phyloP scores from a whole-genome alignment of 345 rosid genomes.

The Linum tenue region DNA sequence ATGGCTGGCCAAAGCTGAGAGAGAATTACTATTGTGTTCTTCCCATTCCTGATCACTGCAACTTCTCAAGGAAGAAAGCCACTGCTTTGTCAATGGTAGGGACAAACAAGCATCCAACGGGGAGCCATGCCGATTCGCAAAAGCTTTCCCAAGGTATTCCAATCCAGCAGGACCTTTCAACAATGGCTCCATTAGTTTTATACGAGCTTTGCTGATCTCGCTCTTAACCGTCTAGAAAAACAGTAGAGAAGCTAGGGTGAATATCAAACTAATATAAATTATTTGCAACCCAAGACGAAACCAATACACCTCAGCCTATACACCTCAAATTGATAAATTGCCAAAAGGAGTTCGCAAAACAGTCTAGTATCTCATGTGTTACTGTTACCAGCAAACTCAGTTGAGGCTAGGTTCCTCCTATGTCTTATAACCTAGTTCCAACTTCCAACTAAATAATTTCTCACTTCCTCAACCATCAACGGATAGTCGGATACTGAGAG shows the following conservation, averaged over 20 bases:
- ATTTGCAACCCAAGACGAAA: neutral
- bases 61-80: constrained; percentile 50
- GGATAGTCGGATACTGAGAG: neutral
- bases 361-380: neutral
- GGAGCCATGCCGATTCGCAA: constrained; percentile 46
- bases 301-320: neutral
- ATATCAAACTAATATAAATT: neutral
- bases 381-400: neutral
- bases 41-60: constrained; percentile 62
- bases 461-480: no score
- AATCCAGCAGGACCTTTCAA: constrained; percentile 75
- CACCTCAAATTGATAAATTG: neutral
- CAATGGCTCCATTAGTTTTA: constrained; percentile 65
- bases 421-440: no score
- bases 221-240: constrained; percentile 47
- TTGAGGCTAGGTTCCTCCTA: neutral
- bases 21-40: constrained; percentile 43
- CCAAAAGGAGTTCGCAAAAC: neutral
- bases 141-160: constrained; percentile 62
- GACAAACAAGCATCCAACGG: constrained; percentile 39
- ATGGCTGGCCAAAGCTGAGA: constrained; percentile 33
- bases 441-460: no score
- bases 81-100: constrained; percentile 44
- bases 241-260: neutral
- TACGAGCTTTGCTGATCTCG: constrained; percentile 68